These are phyloP conservation scores for Rusavskia elegans DNA, from an alignment of 495 filamentous ascomycete genomes.

Conservation along the genomic window DNA sequence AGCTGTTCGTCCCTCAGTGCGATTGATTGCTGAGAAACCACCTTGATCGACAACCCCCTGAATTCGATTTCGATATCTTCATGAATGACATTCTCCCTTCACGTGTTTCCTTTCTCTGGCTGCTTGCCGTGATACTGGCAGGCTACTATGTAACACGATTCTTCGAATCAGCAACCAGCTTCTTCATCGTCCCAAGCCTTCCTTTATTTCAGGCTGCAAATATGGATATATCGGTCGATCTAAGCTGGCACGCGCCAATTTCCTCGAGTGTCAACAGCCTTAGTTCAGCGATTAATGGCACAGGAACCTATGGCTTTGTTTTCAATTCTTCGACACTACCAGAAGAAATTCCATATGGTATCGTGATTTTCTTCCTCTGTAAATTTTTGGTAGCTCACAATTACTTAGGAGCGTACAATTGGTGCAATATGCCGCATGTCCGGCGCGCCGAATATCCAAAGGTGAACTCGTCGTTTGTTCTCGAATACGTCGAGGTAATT, in stretches of 20 bases:
- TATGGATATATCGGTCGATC: constrained; percentile 17
- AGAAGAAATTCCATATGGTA: constrained; percentile 2
- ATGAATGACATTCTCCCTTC: neutral
- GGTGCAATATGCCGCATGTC: constrained; percentile 69
- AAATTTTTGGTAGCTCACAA: constrained; percentile 25
- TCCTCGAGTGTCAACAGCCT: constrained; percentile 41
- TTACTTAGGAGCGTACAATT: constrained; percentile 35
- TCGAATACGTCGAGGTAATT: constrained; percentile 53
- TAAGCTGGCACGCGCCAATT: constrained; percentile 42
- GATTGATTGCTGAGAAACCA: no score
- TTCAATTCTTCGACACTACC: constrained; percentile 41
- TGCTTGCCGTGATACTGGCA: neutral
- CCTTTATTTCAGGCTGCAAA: neutral
- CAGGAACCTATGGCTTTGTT: constrained; percentile 45
- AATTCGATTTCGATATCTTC: neutral
- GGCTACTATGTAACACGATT: neutral
- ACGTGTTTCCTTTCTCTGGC: neutral
- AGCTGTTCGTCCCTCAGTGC: no score
- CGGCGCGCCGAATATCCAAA: constrained; percentile 36
- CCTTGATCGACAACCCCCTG: neutral
- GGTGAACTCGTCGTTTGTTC: constrained; percentile 29
- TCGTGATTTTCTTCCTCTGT: constrained; percentile 42
- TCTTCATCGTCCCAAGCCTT: neutral
- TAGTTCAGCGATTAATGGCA: constrained; percentile 27
- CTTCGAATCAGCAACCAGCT: neutral